phyloP scores from a whole-genome alignment of 805 yeast species.

The Lipomyces spencermartinsiae region DNA sequence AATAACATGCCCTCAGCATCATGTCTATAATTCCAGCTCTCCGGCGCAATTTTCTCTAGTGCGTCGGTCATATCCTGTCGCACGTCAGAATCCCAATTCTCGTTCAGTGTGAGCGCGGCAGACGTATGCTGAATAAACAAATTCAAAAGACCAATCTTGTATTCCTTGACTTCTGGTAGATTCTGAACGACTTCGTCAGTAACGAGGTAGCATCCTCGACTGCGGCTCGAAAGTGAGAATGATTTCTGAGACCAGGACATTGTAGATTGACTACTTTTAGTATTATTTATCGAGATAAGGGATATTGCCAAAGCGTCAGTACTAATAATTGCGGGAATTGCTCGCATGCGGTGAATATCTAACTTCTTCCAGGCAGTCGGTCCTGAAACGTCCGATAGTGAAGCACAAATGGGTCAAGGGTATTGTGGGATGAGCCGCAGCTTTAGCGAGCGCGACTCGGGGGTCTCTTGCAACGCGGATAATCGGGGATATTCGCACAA shows the following conservation, averaged over 20 bases:
- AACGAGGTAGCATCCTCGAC: constrained; percentile 73
- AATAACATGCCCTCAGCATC: constrained; percentile 67
- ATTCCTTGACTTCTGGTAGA: constrained; percentile 65
- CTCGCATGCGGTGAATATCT: not conserved
- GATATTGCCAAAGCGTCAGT: not conserved
- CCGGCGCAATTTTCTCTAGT: constrained; percentile 72
- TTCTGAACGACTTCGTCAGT: constrained; percentile 66
- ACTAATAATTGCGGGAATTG: not conserved
- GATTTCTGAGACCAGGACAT: constrained; percentile 38
- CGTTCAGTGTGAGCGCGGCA: constrained; percentile 77
- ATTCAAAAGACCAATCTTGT: constrained; percentile 67
- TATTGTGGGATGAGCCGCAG: not conserved
- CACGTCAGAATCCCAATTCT: constrained; percentile 82
- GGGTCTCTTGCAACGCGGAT: not conserved
- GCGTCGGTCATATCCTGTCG: constrained; percentile 70
- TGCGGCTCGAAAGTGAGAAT: constrained; percentile 49
- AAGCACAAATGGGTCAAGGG: not conserved
- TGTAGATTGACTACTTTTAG: not conserved
- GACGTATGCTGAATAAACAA: constrained; percentile 80
- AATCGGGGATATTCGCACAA: not conserved
- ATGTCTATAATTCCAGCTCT: constrained; percentile 61
- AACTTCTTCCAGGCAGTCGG: too few relatives aligned
- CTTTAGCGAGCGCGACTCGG: not conserved
- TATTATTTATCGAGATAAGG: not conserved
- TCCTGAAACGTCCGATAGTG: not conserved